These are phyloP conservation scores for Rhizophagus sp. DNA, from an alignment of 192 early-diverging fungal species.

Conservation along the genomic window DNA sequence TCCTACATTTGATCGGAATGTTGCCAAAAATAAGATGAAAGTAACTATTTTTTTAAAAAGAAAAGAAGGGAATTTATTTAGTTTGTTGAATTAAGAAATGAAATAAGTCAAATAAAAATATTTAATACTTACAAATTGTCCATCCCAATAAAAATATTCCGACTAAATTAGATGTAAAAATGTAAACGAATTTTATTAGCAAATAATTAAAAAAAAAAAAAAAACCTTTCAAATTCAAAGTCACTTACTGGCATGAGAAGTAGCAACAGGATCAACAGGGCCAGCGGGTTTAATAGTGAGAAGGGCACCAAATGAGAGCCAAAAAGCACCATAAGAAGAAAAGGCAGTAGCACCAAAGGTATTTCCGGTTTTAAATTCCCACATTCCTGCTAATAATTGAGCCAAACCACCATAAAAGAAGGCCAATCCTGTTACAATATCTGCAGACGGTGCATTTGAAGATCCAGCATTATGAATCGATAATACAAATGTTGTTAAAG, in stretches of 20 bases:
- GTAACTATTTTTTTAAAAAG: conserved; percentile 52
- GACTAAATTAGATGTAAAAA: conserved; percentile 40
- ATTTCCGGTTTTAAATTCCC: conserved; percentile 78
- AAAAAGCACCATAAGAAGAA: conserved; percentile 68
- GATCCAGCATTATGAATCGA: conserved; percentile 72
- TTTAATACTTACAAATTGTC: conserved; percentile 21
- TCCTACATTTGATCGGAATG: conserved; percentile 61
- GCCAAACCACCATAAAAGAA: conserved; percentile 76
- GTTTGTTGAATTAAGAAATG: too few relatives aligned
- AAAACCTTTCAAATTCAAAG: too few relatives aligned
- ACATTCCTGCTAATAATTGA: conserved; percentile 82
- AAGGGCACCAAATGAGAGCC: conserved; percentile 62
- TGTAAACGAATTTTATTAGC: not conserved
- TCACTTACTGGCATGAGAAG: conserved; percentile 11
- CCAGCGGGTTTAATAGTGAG: conserved; percentile 32
- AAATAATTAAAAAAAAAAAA: too few relatives aligned
- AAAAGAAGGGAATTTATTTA: too few relatives aligned
- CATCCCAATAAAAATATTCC: conserved; percentile 64
- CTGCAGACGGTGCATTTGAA: conserved; percentile 49
- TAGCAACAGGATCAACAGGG: conserved; percentile 33
- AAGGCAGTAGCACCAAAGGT: conserved; percentile 85
- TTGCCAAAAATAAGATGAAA: conserved; percentile 66
- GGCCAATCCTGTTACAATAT: conserved; percentile 64
- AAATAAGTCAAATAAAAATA: too few relatives aligned
- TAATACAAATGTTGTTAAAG: conserved; percentile 70